Evolutionary conservation across 306 rosid genomes (phyloP), one percentile per base, ranked within the genome.

Genomic region (Pachyrhizus erosus): DNA sequence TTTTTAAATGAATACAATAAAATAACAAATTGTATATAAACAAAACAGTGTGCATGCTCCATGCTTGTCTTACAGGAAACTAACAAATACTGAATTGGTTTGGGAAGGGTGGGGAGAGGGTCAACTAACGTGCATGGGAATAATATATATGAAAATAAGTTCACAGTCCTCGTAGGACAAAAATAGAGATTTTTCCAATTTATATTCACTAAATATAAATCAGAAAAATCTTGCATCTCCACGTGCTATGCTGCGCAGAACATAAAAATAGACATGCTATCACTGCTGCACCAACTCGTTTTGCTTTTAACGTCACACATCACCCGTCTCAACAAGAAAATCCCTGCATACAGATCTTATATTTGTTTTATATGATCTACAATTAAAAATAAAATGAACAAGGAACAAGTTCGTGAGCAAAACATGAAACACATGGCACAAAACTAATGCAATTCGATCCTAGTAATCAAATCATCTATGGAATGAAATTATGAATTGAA

Each of bases 401-500:
- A 11, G 20, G 42, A 34, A 31, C 27, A 37, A 45, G 66, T 37
- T 55, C 57, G 1, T 4, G 2, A 57, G 21, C 5, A 66, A 51
- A 65, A 58, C 46, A 42, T n/a, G 51, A 18, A 70, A 11, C 45
- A 33, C 68, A 31, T 64, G 0, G 37, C 24, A 7, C 9, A 17
- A 23, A 31, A 61, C 15, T 8, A 48, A 29, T 20, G 54, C 54
- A 71, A 52, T 17, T 39, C 13, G 1, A 71, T 13, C 52, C 27
- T 26, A 70, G 18, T 5, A 66, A 51, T 62, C 15, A 29, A 3
- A 39, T 39, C 49, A 27, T 54, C 68, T 54, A 24, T 76, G 17
- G 29, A 76, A 74, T 79, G 75, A 52, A 82, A 26, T 5, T 9
- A 76, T 4, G 51, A 72, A 55, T 71, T 23, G 66, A 48, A 5